Conservation (phyloP, 768 basidiomycete genomes). For the Epithele typhae region DNA sequence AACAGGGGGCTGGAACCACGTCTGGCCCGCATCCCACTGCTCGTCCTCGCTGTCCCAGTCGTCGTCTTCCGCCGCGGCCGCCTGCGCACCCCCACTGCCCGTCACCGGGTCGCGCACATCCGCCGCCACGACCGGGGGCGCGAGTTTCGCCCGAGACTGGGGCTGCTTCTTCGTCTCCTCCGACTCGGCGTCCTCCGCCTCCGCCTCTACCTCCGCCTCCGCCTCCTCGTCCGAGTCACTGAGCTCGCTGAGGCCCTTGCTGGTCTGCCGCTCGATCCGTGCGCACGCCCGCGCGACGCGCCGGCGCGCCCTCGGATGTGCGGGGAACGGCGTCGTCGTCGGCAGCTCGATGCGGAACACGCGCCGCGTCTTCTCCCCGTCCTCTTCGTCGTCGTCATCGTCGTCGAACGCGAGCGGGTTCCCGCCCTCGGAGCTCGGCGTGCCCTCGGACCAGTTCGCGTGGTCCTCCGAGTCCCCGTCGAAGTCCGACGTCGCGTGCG, state of each 20-base stretch:
- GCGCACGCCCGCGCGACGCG: slow-evolving; percentile 24
- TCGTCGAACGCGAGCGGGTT: not conserved
- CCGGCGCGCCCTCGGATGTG: slow-evolving; percentile 21
- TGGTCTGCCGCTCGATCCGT: slow-evolving; percentile 22
- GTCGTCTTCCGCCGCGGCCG: not conserved
- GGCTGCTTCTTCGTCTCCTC: slow-evolving; percentile 2
- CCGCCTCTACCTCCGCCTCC: slow-evolving; percentile 13
- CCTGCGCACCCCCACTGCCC: not conserved
- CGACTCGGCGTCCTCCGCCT: not conserved
- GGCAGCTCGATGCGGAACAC: slow-evolving; percentile 20
- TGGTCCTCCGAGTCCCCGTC: slow-evolving; percentile 4
- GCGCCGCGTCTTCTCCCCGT: not conserved
- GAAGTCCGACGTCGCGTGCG: slow-evolving; percentile 3
- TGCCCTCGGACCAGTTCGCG: slow-evolving; percentile 1
- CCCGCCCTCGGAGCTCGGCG: not conserved
- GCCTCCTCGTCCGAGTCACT: slow-evolving; percentile 21
- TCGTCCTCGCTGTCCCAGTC: not conserved
- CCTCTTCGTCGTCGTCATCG: not conserved
- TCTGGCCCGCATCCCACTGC: not conserved
- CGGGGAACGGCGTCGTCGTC: slow-evolving; percentile 24
- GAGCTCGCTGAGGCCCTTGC: slow-evolving; percentile 20
- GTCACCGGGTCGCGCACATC: not conserved
- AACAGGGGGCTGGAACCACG: not conserved
- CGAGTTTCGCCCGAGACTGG: not conserved
- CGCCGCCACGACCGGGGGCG: not conserved